phyloP scores from a whole-genome alignment of 2,329 filamentous ascomycete species.

The Nakataea oryzae region DNA sequence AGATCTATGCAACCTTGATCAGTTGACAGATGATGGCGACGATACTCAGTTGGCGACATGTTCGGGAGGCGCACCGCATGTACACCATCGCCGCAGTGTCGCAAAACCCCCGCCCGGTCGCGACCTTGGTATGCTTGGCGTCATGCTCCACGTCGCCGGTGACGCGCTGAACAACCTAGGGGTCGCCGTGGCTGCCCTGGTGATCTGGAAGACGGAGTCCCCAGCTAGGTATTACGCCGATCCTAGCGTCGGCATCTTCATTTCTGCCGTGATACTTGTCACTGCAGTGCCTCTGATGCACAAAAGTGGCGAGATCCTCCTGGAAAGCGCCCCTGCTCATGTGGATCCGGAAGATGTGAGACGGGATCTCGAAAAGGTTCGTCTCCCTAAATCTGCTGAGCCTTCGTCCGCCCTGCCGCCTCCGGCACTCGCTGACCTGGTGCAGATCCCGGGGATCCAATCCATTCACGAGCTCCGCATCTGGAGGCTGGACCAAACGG shows the following conservation, averaged over 20 bases:
- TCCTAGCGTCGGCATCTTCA: constrained; percentile 57
- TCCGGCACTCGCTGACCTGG: constrained; percentile 7
- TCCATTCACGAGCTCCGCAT: constrained; percentile 65
- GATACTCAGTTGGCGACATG: neutral
- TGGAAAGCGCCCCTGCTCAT: constrained; percentile 54
- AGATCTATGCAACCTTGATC: neutral
- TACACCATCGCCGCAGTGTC: constrained; percentile 36
- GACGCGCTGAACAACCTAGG: constrained; percentile 70
- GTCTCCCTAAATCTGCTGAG: constrained; percentile 1
- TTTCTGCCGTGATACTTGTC: constrained; percentile 61
- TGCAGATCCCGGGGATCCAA: constrained; percentile 52
- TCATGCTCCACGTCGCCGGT: constrained; percentile 59
- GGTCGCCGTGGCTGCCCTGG: constrained; percentile 57
- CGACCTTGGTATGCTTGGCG: constrained; percentile 63
- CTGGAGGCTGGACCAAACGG: constrained; percentile 63
- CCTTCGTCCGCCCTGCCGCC: neutral
- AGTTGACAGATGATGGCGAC: neutral
- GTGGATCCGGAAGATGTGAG: constrained; percentile 53
- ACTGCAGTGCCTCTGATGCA: constrained; percentile 54
- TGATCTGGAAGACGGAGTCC: constrained; percentile 56
- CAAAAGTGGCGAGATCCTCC: constrained; percentile 52
- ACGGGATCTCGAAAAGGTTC: constrained; percentile 56
- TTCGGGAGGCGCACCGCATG: constrained; percentile 20
- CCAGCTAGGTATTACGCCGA: constrained; percentile 59
- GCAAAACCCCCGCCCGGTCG: constrained; percentile 22